Conservation (phyloP, 2,329 filamentous ascomycete genomes). For the Didymella exigua region DNA sequence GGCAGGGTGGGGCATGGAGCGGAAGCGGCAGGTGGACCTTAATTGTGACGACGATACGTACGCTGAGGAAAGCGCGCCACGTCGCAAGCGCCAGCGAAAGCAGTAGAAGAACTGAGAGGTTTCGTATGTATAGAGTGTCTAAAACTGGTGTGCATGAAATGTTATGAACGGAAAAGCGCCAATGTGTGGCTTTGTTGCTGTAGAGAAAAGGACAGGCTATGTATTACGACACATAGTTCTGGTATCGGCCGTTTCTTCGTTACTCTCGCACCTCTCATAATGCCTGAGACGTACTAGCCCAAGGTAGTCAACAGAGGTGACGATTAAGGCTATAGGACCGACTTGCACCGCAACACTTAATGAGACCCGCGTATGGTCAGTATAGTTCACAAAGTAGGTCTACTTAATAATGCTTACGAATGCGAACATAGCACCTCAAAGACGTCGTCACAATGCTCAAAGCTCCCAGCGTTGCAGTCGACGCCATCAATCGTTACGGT, state of each 20-base stretch:
- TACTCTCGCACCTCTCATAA: not conserved
- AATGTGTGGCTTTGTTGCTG: not conserved
- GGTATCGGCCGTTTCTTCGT: not conserved
- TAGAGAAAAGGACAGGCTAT: not conserved
- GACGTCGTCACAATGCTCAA: constrained; percentile 20
- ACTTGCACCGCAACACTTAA: no score
- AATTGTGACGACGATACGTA: not conserved
- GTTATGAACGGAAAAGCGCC: not conserved
- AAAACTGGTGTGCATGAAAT: not conserved
- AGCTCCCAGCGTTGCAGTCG: constrained; percentile 11
- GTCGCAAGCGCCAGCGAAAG: not conserved
- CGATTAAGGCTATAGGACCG: no score
- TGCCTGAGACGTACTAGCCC: not conserved
- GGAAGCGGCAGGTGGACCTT: not conserved
- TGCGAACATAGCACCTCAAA: constrained; percentile 22
- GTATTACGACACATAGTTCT: not conserved
- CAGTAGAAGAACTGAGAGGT: not conserved
- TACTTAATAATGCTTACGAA: constrained; percentile 14
- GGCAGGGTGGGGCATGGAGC: not conserved
- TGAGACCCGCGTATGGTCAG: not conserved
- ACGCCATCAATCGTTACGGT: constrained; percentile 12
- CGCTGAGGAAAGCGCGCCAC: not conserved
- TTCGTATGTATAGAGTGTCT: not conserved
- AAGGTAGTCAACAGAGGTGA: not conserved
- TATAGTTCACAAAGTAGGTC: not conserved